Evolutionary conservation across 2,329 filamentous ascomycete genomes (phyloP).

Genomic region (Aspergillus ochraceoroseus): DNA sequence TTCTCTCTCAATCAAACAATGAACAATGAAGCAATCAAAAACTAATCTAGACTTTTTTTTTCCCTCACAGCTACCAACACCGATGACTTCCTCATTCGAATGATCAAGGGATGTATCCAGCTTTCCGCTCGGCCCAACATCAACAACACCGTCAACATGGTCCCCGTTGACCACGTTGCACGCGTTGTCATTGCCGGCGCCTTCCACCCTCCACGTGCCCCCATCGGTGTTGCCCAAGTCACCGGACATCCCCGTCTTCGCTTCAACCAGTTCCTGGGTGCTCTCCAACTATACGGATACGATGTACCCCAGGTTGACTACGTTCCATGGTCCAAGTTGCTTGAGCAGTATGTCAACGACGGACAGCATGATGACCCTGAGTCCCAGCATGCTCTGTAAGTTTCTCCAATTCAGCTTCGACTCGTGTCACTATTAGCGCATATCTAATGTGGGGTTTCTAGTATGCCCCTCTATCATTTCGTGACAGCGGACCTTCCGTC

Average conservation of each 20-base stretch:
- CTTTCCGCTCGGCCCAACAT: constrained; percentile 69
- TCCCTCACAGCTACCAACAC: constrained; percentile 54
- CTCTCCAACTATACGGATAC: constrained; percentile 69
- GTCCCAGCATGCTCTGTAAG: constrained; percentile 60
- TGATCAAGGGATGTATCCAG: constrained; percentile 84
- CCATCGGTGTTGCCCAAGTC: constrained; percentile 65
- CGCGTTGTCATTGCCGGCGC: constrained; percentile 71
- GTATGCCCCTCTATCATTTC: constrained; percentile 68
- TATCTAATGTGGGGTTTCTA: too few relatives aligned
- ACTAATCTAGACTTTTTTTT: constrained; percentile 31
- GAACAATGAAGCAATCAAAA: not conserved
- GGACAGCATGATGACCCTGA: constrained; percentile 55
- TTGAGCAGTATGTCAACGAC: constrained; percentile 64
- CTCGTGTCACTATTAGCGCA: not conserved
- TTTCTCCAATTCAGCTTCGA: constrained; percentile 11
- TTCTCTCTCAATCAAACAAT: not conserved
- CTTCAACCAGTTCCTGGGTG: constrained; percentile 70
- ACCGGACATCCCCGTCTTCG: constrained; percentile 73
- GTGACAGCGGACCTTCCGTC: constrained; percentile 65
- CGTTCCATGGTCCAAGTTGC: constrained; percentile 60
- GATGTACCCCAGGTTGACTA: constrained; percentile 63
- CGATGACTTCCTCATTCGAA: constrained; percentile 84
- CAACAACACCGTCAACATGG: constrained; percentile 79
- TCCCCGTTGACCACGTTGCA: constrained; percentile 79
- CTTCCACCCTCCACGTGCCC: constrained; percentile 56